Evolutionary conservation across 495 filamentous ascomycete species (phyloP).

Genomic region (Podospora anserina): DNA sequence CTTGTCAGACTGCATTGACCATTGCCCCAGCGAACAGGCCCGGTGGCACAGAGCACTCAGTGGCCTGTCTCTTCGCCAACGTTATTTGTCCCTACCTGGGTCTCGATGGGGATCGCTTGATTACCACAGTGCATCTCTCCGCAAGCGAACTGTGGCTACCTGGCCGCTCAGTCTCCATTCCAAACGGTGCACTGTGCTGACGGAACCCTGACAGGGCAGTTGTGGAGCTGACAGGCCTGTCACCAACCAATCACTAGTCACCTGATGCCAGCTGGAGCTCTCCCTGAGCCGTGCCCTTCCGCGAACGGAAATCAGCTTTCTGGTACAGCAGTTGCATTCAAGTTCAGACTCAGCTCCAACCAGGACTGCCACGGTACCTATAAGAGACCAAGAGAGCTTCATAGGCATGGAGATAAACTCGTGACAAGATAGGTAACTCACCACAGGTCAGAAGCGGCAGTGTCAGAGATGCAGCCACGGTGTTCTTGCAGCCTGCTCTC

Average conservation of each 20-base stretch:
- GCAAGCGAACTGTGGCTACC: constrained; percentile 14
- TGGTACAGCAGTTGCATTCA: neutral
- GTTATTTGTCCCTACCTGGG: constrained; percentile 12
- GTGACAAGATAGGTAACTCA: neutral
- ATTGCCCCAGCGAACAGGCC: neutral
- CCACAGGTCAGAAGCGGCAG: neutral
- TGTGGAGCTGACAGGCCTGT: constrained; percentile 3
- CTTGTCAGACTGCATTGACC: neutral
- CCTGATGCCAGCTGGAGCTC: constrained; percentile 18
- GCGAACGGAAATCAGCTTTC: constrained; percentile 9
- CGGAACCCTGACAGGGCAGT: constrained; percentile 22
- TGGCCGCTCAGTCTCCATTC: constrained; percentile 14
- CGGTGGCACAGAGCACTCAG: constrained; percentile 17
- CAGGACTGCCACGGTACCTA: neutral
- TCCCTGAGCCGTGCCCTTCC: neutral
- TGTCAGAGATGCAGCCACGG: neutral
- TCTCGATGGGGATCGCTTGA: constrained; percentile 2
- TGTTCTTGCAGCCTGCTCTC: neutral
- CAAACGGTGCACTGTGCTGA: constrained; percentile 21
- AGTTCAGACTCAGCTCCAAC: neutral
- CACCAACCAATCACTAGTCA: constrained; percentile 13
- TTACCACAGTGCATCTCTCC: constrained; percentile 17
- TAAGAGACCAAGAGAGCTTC: neutral
- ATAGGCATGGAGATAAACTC: neutral
- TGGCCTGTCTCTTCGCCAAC: constrained; percentile 11